phyloP scores from a whole-genome alignment of 2,329 filamentous ascomycete genomes.

The Dendryphion nanum region DNA sequence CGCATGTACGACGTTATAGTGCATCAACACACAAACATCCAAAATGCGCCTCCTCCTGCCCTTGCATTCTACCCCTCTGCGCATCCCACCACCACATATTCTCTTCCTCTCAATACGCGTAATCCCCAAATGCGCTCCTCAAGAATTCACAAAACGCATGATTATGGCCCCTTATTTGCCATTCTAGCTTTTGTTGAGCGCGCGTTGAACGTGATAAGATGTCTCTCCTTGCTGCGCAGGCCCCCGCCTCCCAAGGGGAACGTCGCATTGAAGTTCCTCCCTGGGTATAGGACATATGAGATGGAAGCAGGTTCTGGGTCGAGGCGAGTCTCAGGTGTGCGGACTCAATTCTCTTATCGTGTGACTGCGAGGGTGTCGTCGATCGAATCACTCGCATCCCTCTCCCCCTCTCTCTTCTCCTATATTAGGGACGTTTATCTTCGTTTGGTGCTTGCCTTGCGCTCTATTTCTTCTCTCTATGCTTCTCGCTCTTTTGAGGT shows the following conservation, averaged over 20 bases:
- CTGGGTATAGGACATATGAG: slow-evolving; percentile 3
- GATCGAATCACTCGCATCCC: too few species aligned
- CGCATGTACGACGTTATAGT: background rate
- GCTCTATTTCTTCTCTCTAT: slow-evolving; percentile 3
- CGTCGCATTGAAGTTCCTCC: slow-evolving; percentile 1
- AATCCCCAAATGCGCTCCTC: too few species aligned
- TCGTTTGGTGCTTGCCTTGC: background rate
- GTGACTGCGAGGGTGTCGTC: background rate
- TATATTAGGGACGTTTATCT: too few species aligned
- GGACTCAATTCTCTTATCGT: background rate
- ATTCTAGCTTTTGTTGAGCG: background rate
- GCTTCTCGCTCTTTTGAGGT: slow-evolving; percentile 12
- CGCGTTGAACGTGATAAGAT: slow-evolving; percentile 14
- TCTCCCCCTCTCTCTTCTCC: too few species aligned
- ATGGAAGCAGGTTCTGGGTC: background rate
- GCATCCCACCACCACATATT: background rate
- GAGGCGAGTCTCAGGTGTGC: background rate
- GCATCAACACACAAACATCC: slow-evolving; percentile 4
- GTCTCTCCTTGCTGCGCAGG: slow-evolving; percentile 30
- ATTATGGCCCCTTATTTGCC: too few species aligned
- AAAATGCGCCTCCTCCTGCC: slow-evolving; percentile 17
- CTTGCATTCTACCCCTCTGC: slow-evolving; percentile 16
- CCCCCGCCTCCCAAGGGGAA: background rate
- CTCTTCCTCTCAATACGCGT: background rate
- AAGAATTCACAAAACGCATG: too few species aligned